Percentiles rank a stretch among this genome's conserved stretches.
Evolutionary conservation across 352 stramenopile genomes (phyloP).

Genomic region (Phytophthora sojae): DNA sequence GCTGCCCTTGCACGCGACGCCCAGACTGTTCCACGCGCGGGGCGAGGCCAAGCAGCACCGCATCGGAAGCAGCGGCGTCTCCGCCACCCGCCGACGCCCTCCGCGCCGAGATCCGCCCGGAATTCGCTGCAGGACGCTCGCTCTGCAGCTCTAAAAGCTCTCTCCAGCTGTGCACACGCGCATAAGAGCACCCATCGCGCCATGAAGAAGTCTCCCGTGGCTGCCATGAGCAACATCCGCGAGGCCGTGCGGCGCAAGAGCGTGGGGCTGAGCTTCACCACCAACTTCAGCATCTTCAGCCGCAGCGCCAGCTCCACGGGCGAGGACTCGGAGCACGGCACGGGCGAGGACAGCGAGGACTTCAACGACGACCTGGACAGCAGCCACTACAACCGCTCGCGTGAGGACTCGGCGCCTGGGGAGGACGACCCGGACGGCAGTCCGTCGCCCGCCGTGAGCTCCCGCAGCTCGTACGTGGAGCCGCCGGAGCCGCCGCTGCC

Average conservation of each 20-base stretch:
- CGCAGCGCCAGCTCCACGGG: slow-evolving; percentile 45
- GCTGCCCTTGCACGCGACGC: not conserved
- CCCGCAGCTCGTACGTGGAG: slow-evolving; percentile 60
- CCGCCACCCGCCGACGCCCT: not conserved
- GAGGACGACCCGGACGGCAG: slow-evolving; percentile 47
- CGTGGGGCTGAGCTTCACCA: slow-evolving; percentile 70
- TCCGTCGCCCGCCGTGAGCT: slow-evolving; percentile 44
- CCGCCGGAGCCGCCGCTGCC: slow-evolving; percentile 62
- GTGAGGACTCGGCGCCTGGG: slow-evolving; percentile 45
- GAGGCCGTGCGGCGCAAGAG: slow-evolving; percentile 72
- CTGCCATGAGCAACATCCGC: slow-evolving; percentile 61
- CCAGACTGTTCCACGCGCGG: not conserved
- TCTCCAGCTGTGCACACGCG: slow-evolving; percentile 10
- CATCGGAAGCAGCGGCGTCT: slow-evolving; percentile 3
- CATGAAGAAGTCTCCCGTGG: slow-evolving; percentile 62
- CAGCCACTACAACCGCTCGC: slow-evolving; percentile 49
- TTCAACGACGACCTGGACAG: slow-evolving; percentile 50
- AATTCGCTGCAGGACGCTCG: slow-evolving; percentile 16
- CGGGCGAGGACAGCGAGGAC: slow-evolving; percentile 40
- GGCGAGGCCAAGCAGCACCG: slow-evolving; percentile 2
- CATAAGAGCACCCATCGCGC: slow-evolving; percentile 5
- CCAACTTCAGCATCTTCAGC: slow-evolving; percentile 66
- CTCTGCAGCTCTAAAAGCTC: slow-evolving; percentile 10
- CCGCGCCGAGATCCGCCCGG: not conserved
- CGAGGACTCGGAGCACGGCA: slow-evolving; percentile 43